Evolutionary conservation across 768 basidiomycete genomes (phyloP), one percentile per base, ranked within the genome.

Genomic region (Suillus luteus): DNA sequence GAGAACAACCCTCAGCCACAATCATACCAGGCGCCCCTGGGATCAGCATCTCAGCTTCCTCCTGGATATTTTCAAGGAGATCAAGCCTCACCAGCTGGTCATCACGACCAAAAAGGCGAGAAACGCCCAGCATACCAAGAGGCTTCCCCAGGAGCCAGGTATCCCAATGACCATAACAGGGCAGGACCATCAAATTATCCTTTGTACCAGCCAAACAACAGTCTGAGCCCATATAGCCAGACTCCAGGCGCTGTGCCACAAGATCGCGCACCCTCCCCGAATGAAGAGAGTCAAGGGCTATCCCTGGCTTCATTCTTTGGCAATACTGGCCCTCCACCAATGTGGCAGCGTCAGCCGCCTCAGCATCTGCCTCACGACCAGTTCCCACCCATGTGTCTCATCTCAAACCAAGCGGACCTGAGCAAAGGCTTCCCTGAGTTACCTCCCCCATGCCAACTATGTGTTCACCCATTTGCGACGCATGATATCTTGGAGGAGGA

Each of bases 401-500:
- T 73, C 22, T 75, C 74, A 19, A 73, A 75, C 19, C 15, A 38
- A 43, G 54, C 68, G 3, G 60, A 65, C 1, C 60, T 86, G 48
- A 70, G 71, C 43, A 69, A 72, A 14, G 84, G 85, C 1, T 86
- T 86, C 69, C 80, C 81, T 0, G 65, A 68, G 15, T 41, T 78
- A 8, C 76, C 80, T 0, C 85, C 85, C 1, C 80, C 80, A 1
- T 76, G 79, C 5, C 62, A 65, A 35, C 35, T 69, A 10, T 64
- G 65, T 19, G 78, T 78, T 11, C 86, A 87, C 67, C 85, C 85
- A 31, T 87, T 87, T 67, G 67, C 70, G 27, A 73, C 79, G 55
- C 82, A 83, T 69, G 84, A 86, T 66, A 71, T 87, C 4, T 66
- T 61, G 0, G 80, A 85, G 70, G 74, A 70, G 19, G 86, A 86